phyloP scores from a whole-genome alignment of 2,329 filamentous ascomycete species.

The Aureobasidium sp. region DNA sequence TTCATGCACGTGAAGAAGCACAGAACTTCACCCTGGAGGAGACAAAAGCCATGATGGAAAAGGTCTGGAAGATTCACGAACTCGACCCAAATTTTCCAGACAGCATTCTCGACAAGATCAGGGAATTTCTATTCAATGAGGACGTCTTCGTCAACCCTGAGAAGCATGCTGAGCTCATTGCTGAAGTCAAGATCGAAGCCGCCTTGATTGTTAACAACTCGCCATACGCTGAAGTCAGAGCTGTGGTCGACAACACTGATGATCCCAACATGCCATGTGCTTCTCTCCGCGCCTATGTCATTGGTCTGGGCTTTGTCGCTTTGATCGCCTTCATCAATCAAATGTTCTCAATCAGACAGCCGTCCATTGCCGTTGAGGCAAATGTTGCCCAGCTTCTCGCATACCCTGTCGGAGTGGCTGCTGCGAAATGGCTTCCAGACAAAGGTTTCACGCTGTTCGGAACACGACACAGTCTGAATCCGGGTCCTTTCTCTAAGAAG shows the following conservation, averaged over 20 bases:
- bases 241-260: constrained; percentile 21
- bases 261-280: constrained; percentile 24
- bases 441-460: constrained; percentile 30
- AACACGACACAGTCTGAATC: constrained; percentile 31
- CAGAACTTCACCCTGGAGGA: constrained; percentile 1
- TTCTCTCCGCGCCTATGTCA: constrained; percentile 28
- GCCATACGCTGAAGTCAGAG: constrained; percentile 23
- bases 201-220: constrained; percentile 19
- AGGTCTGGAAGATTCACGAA: constrained; percentile 17
- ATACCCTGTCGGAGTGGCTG: constrained; percentile 72
- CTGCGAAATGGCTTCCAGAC: constrained; percentile 62
- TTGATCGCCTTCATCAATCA: constrained; percentile 26
- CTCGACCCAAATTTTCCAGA: constrained; percentile 18
- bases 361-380: constrained; percentile 16
- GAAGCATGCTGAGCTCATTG: constrained; percentile 15
- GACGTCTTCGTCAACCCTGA: constrained; percentile 13
- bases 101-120: constrained; percentile 17
- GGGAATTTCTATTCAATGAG: constrained; percentile 16
- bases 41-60: not conserved
- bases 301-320: constrained; percentile 26
- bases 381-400: constrained; percentile 56
- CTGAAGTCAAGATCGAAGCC: constrained; percentile 2
- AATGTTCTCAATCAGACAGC: constrained; percentile 28
- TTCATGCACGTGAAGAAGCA: constrained; percentile 1
- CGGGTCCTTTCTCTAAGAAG: constrained; percentile 45